phyloP scores from a whole-genome alignment of 2,329 filamentous ascomycete species.

The Periconia sp. region DNA sequence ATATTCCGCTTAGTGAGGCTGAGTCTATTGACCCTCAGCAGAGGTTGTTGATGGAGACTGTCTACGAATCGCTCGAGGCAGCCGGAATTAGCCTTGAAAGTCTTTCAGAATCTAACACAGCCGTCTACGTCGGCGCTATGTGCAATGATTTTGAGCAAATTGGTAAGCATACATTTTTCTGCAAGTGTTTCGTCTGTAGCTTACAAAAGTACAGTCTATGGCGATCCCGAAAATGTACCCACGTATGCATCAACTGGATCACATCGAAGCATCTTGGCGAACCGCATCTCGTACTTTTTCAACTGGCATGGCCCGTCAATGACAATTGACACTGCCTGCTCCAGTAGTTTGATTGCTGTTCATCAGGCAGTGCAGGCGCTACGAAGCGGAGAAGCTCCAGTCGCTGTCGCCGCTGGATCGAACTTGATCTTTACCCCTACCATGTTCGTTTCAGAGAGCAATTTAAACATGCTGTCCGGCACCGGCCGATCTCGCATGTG shows the following conservation, averaged over 20 bases:
- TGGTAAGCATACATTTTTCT: too few relatives aligned
- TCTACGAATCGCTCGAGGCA: constrained; percentile 17
- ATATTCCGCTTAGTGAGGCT: constrained; percentile 5
- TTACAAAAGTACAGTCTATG: too few relatives aligned
- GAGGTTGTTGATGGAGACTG: constrained; percentile 13
- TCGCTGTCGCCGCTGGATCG: constrained; percentile 26
- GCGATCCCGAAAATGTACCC: neutral
- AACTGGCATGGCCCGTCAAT: constrained; percentile 15
- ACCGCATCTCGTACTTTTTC: constrained; percentile 18
- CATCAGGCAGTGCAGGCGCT: constrained; percentile 12
- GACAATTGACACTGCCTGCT: constrained; percentile 22
- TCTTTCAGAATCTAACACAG: neutral
- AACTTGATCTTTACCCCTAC: neutral
- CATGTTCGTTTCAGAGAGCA: neutral
- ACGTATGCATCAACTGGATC: constrained; percentile 1
- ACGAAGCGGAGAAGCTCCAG: neutral
- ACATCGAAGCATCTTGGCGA: constrained; percentile 9
- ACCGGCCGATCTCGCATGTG: constrained; percentile 24
- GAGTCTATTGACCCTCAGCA: constrained; percentile 18
- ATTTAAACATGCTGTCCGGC: constrained; percentile 9
- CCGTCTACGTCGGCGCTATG: neutral
- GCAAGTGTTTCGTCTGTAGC: too few relatives aligned
- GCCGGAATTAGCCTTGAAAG: neutral
- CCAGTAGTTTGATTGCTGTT: constrained; percentile 12
- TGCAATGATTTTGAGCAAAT: neutral